Percentiles rank a stretch among this genome's conserved stretches.
Conservation (phyloP, 257 asterid genomes). For the Solanum gracilifrons region DNA sequence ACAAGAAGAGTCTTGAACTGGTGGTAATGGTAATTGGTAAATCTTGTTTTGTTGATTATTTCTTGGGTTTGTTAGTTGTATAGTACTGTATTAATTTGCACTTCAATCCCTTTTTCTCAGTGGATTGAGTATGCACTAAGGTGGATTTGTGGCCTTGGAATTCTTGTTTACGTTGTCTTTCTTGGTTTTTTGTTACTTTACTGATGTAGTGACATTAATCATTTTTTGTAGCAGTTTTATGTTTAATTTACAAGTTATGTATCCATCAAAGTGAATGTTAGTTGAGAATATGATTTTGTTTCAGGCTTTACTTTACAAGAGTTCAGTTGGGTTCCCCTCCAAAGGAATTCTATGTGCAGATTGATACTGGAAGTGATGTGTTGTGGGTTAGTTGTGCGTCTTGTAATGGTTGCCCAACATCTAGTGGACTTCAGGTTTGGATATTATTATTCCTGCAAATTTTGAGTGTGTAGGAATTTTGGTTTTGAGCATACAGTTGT, state of each 20-base stretch:
- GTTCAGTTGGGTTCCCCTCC: constrained; percentile 86
- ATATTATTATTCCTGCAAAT: neutral
- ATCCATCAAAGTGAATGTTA: neutral
- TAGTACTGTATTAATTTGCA: neutral
- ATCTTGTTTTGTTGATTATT: neutral
- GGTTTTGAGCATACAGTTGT: neutral
- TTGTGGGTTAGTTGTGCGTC: constrained; percentile 88
- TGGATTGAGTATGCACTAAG: neutral
- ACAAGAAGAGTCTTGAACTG: neutral
- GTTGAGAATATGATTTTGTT: constrained; percentile 2
- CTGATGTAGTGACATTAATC: neutral
- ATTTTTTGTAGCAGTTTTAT: neutral
- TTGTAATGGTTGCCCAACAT: constrained; percentile 85
- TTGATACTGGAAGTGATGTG: constrained; percentile 97
- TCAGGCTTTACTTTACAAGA: constrained; percentile 81
- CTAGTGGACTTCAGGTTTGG: constrained; percentile 86
- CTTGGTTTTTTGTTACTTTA: neutral
- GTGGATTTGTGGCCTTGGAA: neutral
- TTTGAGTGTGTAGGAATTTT: neutral
- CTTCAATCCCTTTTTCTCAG: neutral
- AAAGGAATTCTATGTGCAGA: constrained; percentile 84
- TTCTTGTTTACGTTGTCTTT: neutral
- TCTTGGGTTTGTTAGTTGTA: neutral
- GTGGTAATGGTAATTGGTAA: neutral
- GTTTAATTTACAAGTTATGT: neutral